phyloP scores from a whole-genome alignment of 805 yeast genomes.

The Candida peoriensis region DNA sequence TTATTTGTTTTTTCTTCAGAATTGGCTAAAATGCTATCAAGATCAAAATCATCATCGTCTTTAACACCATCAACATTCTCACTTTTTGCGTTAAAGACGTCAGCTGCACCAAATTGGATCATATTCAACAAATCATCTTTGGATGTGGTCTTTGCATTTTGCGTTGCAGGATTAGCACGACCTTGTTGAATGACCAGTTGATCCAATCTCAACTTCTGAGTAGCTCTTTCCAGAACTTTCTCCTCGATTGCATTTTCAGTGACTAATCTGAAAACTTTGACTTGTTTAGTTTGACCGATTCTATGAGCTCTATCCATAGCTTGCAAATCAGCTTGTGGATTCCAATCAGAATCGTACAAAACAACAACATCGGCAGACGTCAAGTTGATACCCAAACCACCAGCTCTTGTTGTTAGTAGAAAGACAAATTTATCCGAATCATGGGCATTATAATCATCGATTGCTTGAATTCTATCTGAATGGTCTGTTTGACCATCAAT shows the following conservation, averaged over 20 bases:
- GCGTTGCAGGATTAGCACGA: slow-evolving; percentile 30
- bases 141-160: slow-evolving; percentile 36
- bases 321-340: slow-evolving; percentile 84
- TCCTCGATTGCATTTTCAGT: slow-evolving; percentile 84
- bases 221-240: slow-evolving; percentile 74
- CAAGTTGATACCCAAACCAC: slow-evolving; percentile 83
- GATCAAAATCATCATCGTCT: slow-evolving; percentile 46
- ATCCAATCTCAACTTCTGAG: slow-evolving; percentile 72
- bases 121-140: slow-evolving; percentile 73
- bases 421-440: slow-evolving; percentile 69
- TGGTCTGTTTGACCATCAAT: slow-evolving; percentile 84
- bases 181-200: slow-evolving; percentile 83
- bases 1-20: slow-evolving; percentile 63
- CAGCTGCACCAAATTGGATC: slow-evolving; percentile 82
- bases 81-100: slow-evolving; percentile 35
- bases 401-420: slow-evolving; percentile 78
- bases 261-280: slow-evolving; percentile 68
- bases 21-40: slow-evolving; percentile 53
- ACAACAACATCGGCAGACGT: slow-evolving; percentile 79
- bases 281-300: slow-evolving; percentile 83
- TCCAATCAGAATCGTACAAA: slow-evolving; percentile 80
- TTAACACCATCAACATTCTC: slow-evolving; percentile 25
- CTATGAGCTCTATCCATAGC: slow-evolving; percentile 90
- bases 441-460: slow-evolving; percentile 77
- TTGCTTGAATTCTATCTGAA: slow-evolving; percentile 66